Conservation (phyloP, 2,329 filamentous ascomycete species). For the Rutstroemia sp. region DNA sequence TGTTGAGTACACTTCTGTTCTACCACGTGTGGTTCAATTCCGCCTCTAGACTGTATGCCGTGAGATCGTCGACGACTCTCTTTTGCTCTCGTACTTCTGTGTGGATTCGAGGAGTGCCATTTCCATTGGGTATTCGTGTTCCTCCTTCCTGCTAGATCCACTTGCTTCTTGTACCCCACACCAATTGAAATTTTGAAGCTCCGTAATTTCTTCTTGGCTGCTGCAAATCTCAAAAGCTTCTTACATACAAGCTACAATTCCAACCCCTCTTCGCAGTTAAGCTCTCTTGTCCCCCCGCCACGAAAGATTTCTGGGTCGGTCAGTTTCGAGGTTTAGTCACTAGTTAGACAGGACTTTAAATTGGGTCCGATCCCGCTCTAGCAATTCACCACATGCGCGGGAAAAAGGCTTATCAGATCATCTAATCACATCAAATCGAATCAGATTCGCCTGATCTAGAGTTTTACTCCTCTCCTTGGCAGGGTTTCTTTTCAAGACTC, state of each 20-base stretch:
- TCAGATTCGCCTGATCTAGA: constrained; percentile 34
- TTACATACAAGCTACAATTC: not conserved
- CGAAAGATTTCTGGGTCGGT: not conserved
- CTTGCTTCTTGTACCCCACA: not conserved
- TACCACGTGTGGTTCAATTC: too few species aligned
- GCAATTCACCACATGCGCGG: not conserved
- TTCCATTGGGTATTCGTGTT: not conserved
- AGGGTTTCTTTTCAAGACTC: not conserved
- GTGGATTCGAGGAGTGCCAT: not conserved
- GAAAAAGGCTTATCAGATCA: constrained; percentile 8
- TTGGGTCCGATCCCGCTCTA: not conserved
- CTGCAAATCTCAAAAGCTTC: not conserved
- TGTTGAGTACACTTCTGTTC: too few species aligned
- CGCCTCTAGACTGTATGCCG: too few species aligned
- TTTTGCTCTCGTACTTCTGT: too few species aligned
- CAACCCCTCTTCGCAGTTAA: not conserved
- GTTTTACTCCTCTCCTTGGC: constrained; percentile 13
- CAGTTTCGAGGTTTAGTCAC: too few species aligned
- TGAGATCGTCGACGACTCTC: too few species aligned
- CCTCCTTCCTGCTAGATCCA: not conserved
- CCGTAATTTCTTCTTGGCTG: not conserved
- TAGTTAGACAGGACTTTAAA: not conserved
- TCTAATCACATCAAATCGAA: constrained; percentile 1
- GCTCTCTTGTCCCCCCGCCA: too few species aligned
- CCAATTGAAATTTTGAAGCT: too few species aligned